Conservation (phyloP, 176 grass and related monocot genomes). For the Avena eriantha region DNA sequence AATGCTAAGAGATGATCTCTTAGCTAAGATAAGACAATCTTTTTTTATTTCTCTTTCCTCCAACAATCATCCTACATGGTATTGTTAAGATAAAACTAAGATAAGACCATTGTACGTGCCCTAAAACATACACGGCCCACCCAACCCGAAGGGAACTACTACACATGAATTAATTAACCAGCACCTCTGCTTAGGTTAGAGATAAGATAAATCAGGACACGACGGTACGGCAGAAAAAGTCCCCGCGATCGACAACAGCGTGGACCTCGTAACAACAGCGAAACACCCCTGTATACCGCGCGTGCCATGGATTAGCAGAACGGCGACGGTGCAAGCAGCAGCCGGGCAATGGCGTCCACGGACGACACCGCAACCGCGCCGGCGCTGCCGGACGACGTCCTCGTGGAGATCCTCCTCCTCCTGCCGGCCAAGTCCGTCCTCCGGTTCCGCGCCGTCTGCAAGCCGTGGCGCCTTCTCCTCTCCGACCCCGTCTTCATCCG, state of each 20-base stretch:
- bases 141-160: too few relatives aligned
- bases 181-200: too few relatives aligned
- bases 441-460: conserved; percentile 32
- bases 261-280: neutral
- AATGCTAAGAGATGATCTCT: too few relatives aligned
- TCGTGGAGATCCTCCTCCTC: conserved; percentile 23
- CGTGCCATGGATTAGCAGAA: neutral
- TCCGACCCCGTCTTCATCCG: neutral
- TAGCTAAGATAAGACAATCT: too few relatives aligned
- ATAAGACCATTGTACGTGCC: too few relatives aligned
- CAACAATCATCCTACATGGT: too few relatives aligned
- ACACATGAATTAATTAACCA: too few relatives aligned
- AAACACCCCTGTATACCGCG: neutral
- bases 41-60: too few relatives aligned
- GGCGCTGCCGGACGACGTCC: conserved; percentile 9
- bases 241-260: neutral
- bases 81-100: too few relatives aligned
- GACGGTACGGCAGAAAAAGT: too few relatives aligned
- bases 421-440: conserved; percentile 27
- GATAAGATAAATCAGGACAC: too few relatives aligned
- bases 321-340: neutral
- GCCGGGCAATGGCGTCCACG: neutral
- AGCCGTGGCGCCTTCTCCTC: neutral
- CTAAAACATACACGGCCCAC: too few relatives aligned
- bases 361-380: neutral